Evolutionary conservation across 163 green algal species (phyloP), one percentile per base, ranked within the genome.

Genomic region (Coccomyxa subellipsoidea): DNA sequence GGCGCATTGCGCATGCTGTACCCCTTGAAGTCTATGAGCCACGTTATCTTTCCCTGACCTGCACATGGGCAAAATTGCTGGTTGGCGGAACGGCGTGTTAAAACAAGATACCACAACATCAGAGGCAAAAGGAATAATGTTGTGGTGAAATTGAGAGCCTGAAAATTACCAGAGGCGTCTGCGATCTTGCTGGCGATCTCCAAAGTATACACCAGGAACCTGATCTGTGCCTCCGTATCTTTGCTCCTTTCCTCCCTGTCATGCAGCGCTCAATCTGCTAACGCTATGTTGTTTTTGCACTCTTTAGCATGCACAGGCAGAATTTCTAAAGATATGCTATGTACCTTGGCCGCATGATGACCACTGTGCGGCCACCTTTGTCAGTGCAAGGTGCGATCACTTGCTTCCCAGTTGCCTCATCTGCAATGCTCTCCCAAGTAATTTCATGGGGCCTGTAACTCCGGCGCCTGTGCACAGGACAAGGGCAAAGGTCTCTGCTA

Each of bases 31-130:
- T 97, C 93, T 53, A 97, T 83, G 37, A 97, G 89, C 92, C 91
- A 95, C 7, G 87, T 90, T 87, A 96, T 96, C 86, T 96, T 96
- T 47, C 91, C 92, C 31, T 92, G 88, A 10, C 89, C 91, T 94
- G 92, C 40, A 75, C 34, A n/a, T n/a, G 31, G 35, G 25, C 1
- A 38, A 76, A 32, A 34, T 12, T 29, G 47, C 47, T 29, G 47
- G 47, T 66, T 18, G 47, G 47, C 47, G 12, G 47, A 29, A 29
- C 47, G 18, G 47, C 12, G 47, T 66, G 12, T 66, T 66, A 73
- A 73, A 34, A 34, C 29, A 37, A 18, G 5, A 76, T 73, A n/a
- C 3, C 21, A 59, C 4, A 10, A 53, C n/a, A 29, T 4, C 39
- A 0, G 29, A 39, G 27, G 21, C n/a, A 69, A 5, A 73, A 10